Evolutionary conservation across 2,329 filamentous ascomycete species (phyloP), one percentile per base, ranked within the genome.

Genomic region (Fusarium sp.): DNA sequence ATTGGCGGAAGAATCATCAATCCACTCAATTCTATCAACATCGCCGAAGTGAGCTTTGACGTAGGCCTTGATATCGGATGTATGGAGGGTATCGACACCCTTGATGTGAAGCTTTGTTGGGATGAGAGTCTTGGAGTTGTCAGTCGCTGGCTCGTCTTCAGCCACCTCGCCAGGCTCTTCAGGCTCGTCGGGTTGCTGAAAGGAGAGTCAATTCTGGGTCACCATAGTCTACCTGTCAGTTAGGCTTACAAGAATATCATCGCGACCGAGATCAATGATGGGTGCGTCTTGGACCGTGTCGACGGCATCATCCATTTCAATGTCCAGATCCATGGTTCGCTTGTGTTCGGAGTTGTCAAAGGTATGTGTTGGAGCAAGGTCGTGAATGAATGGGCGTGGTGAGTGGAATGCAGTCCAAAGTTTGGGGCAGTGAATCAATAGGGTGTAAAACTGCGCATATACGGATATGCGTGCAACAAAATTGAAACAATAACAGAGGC

Each of bases 1-100:
- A 76, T 98, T 98, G 65, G 93, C 93, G 0, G 93, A 95, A 9
- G 88, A 90, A 78, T 99, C 96, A 77, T 98, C 93, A 69, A 99
- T 93, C 96, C 96, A 99, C 80, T 98, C 94, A 66, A 97, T 84
- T 63, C 87, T 85, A 56, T 86, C 82, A 57, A 89, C 82, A 15
- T 79, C 76, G 35, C 84, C 80, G 73, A 87, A 93, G 77, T 96
- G 87, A 66, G 92, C 85, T 46, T 83, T 80, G 11, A 93, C 87
- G 72, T 94, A 97, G 60, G 86, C 83, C 71, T 91, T 90, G 72
- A 98, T 90, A 67, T 97, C 89, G 55, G 88, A 85, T 27, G 94
- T 94, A 31, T 91, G 92, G 76, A 98, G 83, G 41, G 90, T 88
- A 74, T 97, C 91, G 5, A 98, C 85, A 20, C 95, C 95, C 61